Conservation (phyloP, 169 alveolate genomes). For the Perkinsus chesapeaki region DNA sequence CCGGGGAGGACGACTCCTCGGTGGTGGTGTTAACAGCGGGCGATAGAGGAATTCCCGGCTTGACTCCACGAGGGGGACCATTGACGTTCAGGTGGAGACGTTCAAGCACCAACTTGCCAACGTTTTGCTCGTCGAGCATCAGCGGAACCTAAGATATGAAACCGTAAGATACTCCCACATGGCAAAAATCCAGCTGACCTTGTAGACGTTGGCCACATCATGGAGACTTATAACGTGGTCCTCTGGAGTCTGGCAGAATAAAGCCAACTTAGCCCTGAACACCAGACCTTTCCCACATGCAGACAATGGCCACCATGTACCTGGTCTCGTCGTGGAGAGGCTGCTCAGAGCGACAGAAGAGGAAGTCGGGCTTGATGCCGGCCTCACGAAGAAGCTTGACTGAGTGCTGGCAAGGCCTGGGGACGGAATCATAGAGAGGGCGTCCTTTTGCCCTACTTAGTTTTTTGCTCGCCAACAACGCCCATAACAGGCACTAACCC, state of each 20-base stretch:
- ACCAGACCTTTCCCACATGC: background rate
- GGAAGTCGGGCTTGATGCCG: slow-evolving; percentile 35
- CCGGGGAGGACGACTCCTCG: background rate
- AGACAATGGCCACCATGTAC: background rate
- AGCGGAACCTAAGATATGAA: slow-evolving; percentile 48
- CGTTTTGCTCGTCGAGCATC: slow-evolving; percentile 58
- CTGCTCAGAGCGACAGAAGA: slow-evolving; percentile 65
- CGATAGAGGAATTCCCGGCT: slow-evolving; percentile 24
- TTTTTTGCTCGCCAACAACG: slow-evolving; percentile 76
- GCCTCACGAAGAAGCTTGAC: slow-evolving; percentile 58
- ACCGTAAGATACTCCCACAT: slow-evolving; percentile 35
- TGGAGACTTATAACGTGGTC: slow-evolving; percentile 43
- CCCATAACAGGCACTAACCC: slow-evolving; percentile 74
- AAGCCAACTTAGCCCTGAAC: slow-evolving; percentile 54
- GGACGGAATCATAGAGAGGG: background rate
- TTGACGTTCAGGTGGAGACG: slow-evolving; percentile 26
- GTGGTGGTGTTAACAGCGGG: slow-evolving; percentile 21
- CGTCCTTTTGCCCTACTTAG: slow-evolving; percentile 52
- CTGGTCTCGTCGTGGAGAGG: slow-evolving; percentile 51
- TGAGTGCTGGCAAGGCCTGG: slow-evolving; percentile 84
- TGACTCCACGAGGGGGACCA: slow-evolving; percentile 16
- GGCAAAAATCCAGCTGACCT: background rate
- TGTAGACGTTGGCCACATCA: slow-evolving; percentile 29
- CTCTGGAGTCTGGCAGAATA: slow-evolving; percentile 60
- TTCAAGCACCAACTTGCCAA: slow-evolving; percentile 38